Conservation (phyloP, 768 basidiomycete genomes). For the Mycena crocata region DNA sequence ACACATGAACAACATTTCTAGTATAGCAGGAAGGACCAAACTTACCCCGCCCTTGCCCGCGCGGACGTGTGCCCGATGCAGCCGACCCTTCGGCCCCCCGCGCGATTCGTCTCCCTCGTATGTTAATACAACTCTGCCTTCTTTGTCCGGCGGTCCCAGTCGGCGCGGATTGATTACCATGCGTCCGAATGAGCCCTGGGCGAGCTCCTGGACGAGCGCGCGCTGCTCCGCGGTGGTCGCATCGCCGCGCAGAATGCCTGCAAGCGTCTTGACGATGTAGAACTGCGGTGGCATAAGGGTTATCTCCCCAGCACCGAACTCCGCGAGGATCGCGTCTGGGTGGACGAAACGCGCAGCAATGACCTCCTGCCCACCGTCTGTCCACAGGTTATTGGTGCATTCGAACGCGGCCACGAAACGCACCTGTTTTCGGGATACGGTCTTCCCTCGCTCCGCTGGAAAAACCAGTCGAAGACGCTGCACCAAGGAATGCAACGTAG, state of each 20-base stretch:
- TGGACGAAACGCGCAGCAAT: constrained; percentile 75
- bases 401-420: constrained; percentile 2
- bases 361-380: constrained; percentile 78
- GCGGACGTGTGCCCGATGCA: constrained; percentile 68
- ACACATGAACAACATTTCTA: background rate
- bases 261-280: constrained; percentile 74
- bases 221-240: constrained; percentile 59
- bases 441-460: constrained; percentile 67
- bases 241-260: constrained; percentile 59
- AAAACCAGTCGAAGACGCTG: constrained; percentile 56
- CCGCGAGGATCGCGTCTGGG: constrained; percentile 62
- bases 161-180: constrained; percentile 69
- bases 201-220: constrained; percentile 57
- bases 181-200: constrained; percentile 66
- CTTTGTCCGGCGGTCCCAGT: constrained; percentile 50
- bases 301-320: constrained; percentile 63
- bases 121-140: constrained; percentile 62
- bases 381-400: constrained; percentile 1
- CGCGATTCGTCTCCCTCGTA: constrained; percentile 80
- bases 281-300: constrained; percentile 80
- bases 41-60: constrained; percentile 61
- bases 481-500: constrained; percentile 71
- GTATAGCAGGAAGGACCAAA: too few relatives aligned
- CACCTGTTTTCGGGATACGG: constrained; percentile 69
- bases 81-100: constrained; percentile 67